These are phyloP conservation scores for Coemansia sp. DNA, from an alignment of 192 early-diverging fungal genomes.

Conservation along the genomic window DNA sequence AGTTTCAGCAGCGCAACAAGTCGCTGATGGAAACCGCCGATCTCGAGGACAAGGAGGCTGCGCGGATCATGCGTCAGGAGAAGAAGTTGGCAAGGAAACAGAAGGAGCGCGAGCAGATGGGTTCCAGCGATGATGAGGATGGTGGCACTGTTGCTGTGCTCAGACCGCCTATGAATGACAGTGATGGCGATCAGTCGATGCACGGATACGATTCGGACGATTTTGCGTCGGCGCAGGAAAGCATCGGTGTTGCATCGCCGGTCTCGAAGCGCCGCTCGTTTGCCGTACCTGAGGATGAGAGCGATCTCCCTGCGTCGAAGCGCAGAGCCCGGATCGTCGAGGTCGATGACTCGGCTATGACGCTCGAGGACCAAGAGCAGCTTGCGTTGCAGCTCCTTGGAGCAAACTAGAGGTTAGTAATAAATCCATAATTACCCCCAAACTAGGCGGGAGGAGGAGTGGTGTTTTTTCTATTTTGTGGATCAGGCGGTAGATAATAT, in stretches of 20 bases:
- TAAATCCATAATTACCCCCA: background rate
- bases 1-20: constrained; percentile 71
- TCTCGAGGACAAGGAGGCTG: constrained; percentile 70
- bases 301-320: constrained; percentile 7
- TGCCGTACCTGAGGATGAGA: constrained; percentile 15
- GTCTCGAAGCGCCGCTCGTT: constrained; percentile 1
- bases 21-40: constrained; percentile 75
- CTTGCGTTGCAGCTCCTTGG: constrained; percentile 51
- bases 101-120: constrained; percentile 57
- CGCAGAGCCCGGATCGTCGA: constrained; percentile 31
- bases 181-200: constrained; percentile 9
- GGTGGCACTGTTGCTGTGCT: constrained; percentile 26
- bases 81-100: constrained; percentile 71
- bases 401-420: constrained; percentile 8
- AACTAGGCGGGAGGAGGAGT: too few relatives aligned
- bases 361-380: constrained; percentile 51
- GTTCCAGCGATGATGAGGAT: constrained; percentile 22
- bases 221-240: constrained; percentile 22
- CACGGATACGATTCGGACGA: background rate
- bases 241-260: constrained; percentile 3
- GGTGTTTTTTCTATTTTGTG: too few relatives aligned
- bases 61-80: constrained; percentile 65
- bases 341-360: constrained; percentile 41
- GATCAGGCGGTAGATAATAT: background rate
- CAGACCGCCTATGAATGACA: constrained; percentile 17